Conservation (phyloP, 768 basidiomycete genomes). For the Lactarius tabidus region DNA sequence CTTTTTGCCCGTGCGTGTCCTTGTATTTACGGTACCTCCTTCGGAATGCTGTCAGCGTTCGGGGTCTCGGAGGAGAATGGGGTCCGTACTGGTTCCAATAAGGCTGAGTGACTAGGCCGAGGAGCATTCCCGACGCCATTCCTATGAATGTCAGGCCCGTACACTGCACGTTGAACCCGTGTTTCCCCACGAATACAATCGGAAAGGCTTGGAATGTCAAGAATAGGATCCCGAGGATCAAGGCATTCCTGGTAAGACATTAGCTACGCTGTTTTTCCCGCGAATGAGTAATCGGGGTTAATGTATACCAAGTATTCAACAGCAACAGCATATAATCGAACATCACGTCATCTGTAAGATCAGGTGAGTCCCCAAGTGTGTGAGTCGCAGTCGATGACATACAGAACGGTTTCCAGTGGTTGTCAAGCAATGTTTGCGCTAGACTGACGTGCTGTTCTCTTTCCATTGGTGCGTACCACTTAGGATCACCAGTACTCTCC, state of each 20-base stretch:
- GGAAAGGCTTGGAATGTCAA: slow-evolving; percentile 48
- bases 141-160: no score
- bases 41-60: no score
- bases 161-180: no score
- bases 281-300: slow-evolving; percentile 8
- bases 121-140: no score
- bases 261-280: neutral
- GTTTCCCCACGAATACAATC: no score
- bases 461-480: slow-evolving; percentile 61
- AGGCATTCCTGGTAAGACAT: slow-evolving; percentile 34
- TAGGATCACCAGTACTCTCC: slow-evolving; percentile 47
- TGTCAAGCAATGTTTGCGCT: slow-evolving; percentile 45
- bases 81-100: no score
- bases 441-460: slow-evolving; percentile 40
- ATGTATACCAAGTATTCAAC: slow-evolving; percentile 60
- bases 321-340: slow-evolving; percentile 75
- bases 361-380: neutral
- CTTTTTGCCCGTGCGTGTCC: no score
- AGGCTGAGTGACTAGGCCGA: no score
- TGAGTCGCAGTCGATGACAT: slow-evolving; percentile 29
- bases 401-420: slow-evolving; percentile 73
- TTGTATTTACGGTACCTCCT: no score
- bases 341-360: slow-evolving; percentile 48
- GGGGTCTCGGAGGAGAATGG: no score
- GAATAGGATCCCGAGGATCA: slow-evolving; percentile 44